These are phyloP conservation scores for Arabidopsis suecica DNA, from an alignment of 345 rosid genomes.

Conservation along the genomic window DNA sequence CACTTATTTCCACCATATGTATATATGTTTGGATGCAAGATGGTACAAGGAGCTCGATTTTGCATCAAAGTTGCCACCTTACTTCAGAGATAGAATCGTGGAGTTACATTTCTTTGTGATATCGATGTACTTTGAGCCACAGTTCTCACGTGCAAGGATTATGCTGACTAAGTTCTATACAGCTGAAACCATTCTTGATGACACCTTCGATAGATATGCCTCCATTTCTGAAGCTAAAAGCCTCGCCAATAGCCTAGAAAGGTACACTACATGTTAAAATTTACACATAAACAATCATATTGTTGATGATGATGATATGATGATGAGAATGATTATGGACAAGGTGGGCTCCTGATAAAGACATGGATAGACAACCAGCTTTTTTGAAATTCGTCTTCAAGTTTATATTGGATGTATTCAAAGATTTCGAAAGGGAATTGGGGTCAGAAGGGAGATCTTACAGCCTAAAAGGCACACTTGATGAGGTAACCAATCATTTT, in stretches of 20 bases:
- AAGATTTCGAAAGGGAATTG: constrained; percentile 13
- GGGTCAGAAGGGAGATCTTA: constrained; percentile 15
- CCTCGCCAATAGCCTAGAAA: constrained; percentile 20
- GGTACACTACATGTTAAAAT: background rate
- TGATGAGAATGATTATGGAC: background rate
- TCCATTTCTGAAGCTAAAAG: background rate
- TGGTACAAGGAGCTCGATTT: constrained; percentile 31
- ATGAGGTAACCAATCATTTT: constrained; percentile 22
- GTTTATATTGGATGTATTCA: constrained; percentile 5
- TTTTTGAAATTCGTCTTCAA: constrained; percentile 21
- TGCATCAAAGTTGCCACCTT: constrained; percentile 30
- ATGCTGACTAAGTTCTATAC: constrained; percentile 7
- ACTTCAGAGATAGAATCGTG: constrained; percentile 27
- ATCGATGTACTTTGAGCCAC: constrained; percentile 16
- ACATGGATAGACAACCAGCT: constrained; percentile 10
- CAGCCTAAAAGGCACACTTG: background rate
- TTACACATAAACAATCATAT: background rate
- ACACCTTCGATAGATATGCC: constrained; percentile 38
- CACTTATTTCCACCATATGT: background rate
- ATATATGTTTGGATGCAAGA: constrained; percentile 17
- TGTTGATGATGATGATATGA: background rate
- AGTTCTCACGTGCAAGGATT: constrained; percentile 24
- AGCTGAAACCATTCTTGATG: constrained; percentile 2
- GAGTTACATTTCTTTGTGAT: background rate
- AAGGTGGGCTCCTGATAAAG: constrained; percentile 27